Base-by-base conservation (phyloP, 768 basidiomycete genomes). In the Candolleomyces efflorescens region DNA sequence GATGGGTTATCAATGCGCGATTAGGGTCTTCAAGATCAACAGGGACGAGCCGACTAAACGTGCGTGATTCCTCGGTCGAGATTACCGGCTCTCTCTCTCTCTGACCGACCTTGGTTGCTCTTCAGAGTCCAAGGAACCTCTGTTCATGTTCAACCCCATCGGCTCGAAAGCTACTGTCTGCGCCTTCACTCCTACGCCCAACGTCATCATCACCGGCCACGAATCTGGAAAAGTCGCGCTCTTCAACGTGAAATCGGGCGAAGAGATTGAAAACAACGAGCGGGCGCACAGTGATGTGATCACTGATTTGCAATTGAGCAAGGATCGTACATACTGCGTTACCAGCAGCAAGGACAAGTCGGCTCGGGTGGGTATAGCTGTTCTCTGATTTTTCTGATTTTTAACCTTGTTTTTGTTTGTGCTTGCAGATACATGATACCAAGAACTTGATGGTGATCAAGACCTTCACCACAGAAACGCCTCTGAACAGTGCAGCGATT, bases 101-200 rank as follows among this genome's bases (percentile, higher is more conserved):
- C 48, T 36, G 44, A 17, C 51, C 45, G 37, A 39, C 49, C 55
- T 49, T n/a, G n/a, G 39, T 20, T 53, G 26, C 48, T 45, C 24
- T 53, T 36, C 66, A 96, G 94, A 97, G 75, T 78, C 85, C 61
- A 75, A 71, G 67, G 89, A 92, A 60, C 93, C 94, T 0, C 65
- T 78, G 15, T 76, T 84, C 64, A 82, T 90, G 72, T 95, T 97
- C 80, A 82, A 89, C 71, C 91, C 94, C 12, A 78, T 92, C 59
- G 95, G 94, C 24, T 92, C 92, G 59, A 98, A 98, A 75, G 92
- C 94, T n/a, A 98, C 93, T 1, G 94, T 98, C 41, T 95, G 93
- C 69, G 87, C 92, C 4, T 98, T 97, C 72, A 89, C 92, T 3
- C 82, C 87, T 52, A 78, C 81, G 12, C 86, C 89, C 22, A 82